Evolutionary conservation across 2,329 filamentous ascomycete species (phyloP), one percentile per base, ranked within the genome.

Genomic region (Phialophora tarda): DNA sequence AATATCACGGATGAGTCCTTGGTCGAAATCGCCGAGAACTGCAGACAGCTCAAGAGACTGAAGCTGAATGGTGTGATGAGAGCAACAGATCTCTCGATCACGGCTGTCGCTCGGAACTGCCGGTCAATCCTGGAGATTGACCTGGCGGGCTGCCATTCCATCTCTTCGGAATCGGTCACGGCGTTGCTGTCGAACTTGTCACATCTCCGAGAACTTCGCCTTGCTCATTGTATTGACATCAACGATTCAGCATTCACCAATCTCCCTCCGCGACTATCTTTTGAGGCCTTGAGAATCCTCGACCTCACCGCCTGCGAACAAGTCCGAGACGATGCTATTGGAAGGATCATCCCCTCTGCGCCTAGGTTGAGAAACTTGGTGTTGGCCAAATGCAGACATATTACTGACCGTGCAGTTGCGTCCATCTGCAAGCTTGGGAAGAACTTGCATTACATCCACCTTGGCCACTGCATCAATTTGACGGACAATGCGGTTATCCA

Each of bases 111-210:
- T 5, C 84, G 89, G 54, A 87, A 96, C 78, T 97, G 94, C 77
- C 91, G 89, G 12, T 94, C 97, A 71, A 93, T 99, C 34, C 88
- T 99, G 69, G 95, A 99, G 78, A 97, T 99, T 68, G 95, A 99
- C 76, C 86, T 99, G 14, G 91, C 97, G 73, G 90, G 92, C 73
- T 96, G 95, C 81, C 85, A 83, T 62, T 85, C 88, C 54, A 88
- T 99, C 71, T 91, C 91, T 69, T 95, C 96, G 75, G 86, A 88
- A 26, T 92, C 95, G 0, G 86, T 99, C 57, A 94, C 91, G 0
- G 86, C 90, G 2, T 86, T 99, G 14, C 84, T 99, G 57, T 85
- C 87, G 24, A 89, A 90, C 71, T 90, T 93, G 28, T 88, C 88
- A 59, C 89, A 93, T 62, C 85, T 99, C n/a, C 90, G 95, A 61